phyloP scores from a whole-genome alignment of 306 rosid genomes.

The Castanopsis chinensis region DNA sequence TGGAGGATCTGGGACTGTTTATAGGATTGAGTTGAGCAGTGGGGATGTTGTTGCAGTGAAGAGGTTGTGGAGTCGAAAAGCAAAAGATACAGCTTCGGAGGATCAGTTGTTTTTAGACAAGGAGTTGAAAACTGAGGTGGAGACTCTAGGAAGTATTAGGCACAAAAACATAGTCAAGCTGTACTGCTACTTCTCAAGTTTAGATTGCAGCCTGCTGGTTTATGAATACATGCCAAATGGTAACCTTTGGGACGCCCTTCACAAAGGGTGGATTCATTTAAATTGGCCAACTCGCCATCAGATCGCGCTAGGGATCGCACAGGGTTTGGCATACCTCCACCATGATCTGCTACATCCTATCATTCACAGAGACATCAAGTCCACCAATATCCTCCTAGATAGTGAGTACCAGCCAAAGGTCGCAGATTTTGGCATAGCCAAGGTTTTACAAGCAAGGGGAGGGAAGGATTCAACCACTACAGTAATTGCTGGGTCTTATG shows the following conservation, averaged over 20 bases:
- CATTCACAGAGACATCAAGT: slow-evolving; percentile 87
- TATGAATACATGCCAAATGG: slow-evolving; percentile 96
- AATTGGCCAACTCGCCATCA: slow-evolving; percentile 89
- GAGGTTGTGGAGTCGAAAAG: slow-evolving; percentile 53
- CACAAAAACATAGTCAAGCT: slow-evolving; percentile 92
- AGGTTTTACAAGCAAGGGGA: slow-evolving; percentile 89
- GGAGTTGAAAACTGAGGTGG: slow-evolving; percentile 84
- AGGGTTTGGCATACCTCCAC: slow-evolving; percentile 93
- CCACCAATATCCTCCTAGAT: slow-evolving; percentile 84
- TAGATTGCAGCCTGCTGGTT: slow-evolving; percentile 70
- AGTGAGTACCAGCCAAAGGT: slow-evolving; percentile 83
- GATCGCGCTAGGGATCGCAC: slow-evolving; percentile 81
- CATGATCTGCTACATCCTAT: slow-evolving; percentile 81
- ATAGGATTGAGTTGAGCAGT: slow-evolving; percentile 64
- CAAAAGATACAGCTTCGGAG: slow-evolving; percentile 52
- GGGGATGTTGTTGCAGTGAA: slow-evolving; percentile 87
- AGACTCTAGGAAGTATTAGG: slow-evolving; percentile 82
- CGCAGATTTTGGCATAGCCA: slow-evolving; percentile 96
- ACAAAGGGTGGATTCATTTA: slow-evolving; percentile 63
- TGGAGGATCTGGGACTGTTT: slow-evolving; percentile 95
- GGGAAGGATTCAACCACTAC: slow-evolving; percentile 87
- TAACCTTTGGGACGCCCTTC: slow-evolving; percentile 91
- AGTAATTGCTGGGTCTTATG: slow-evolving; percentile 88
- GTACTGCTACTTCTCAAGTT: slow-evolving; percentile 74
- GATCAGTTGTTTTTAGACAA: slow-evolving; percentile 54